phyloP scores from a whole-genome alignment of 371 early-diverging fungal genomes.

The Lichtheimia ornata region DNA sequence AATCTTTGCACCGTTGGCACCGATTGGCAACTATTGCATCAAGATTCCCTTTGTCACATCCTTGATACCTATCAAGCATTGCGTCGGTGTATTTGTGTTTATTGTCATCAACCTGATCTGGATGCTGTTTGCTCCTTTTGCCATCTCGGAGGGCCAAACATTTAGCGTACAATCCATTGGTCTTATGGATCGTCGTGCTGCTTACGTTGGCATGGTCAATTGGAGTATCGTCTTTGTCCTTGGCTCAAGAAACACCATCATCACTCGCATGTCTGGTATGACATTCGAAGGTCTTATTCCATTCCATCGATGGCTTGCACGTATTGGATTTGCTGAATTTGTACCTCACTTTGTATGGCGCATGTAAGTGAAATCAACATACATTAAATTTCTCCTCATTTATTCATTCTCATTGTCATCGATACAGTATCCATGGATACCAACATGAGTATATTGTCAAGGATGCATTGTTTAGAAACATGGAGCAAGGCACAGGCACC shows the following conservation, averaged over 20 bases:
- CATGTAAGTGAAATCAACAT: slow-evolving; percentile 28
- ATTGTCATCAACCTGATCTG: slow-evolving; percentile 32
- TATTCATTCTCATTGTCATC: neutral
- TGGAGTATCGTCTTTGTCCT: slow-evolving; percentile 51
- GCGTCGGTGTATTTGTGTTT: slow-evolving; percentile 34
- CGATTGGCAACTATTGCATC: slow-evolving; percentile 18
- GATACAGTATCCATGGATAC: slow-evolving; percentile 25
- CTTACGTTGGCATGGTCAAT: slow-evolving; percentile 46
- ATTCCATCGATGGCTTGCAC: slow-evolving; percentile 49
- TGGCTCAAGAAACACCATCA: slow-evolving; percentile 42
- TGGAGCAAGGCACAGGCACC: slow-evolving; percentile 43
- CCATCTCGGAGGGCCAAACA: slow-evolving; percentile 7
- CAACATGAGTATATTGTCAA: slow-evolving; percentile 7
- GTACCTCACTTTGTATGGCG: slow-evolving; percentile 47
- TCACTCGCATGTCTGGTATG: slow-evolving; percentile 43
- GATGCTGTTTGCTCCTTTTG: slow-evolving; percentile 34
- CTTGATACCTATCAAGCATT: slow-evolving; percentile 42
- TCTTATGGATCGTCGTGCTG: slow-evolving; percentile 46
- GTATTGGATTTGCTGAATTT: slow-evolving; percentile 43
- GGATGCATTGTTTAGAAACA: slow-evolving; percentile 29
- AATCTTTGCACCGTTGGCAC: slow-evolving; percentile 9
- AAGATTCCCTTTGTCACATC: slow-evolving; percentile 43
- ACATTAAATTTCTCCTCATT: neutral
- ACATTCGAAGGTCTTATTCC: slow-evolving; percentile 47
- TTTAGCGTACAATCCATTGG: slow-evolving; percentile 15